These are phyloP conservation scores for Lachancea sp. DNA, from an alignment of 805 yeast species.

Conservation along the genomic window DNA sequence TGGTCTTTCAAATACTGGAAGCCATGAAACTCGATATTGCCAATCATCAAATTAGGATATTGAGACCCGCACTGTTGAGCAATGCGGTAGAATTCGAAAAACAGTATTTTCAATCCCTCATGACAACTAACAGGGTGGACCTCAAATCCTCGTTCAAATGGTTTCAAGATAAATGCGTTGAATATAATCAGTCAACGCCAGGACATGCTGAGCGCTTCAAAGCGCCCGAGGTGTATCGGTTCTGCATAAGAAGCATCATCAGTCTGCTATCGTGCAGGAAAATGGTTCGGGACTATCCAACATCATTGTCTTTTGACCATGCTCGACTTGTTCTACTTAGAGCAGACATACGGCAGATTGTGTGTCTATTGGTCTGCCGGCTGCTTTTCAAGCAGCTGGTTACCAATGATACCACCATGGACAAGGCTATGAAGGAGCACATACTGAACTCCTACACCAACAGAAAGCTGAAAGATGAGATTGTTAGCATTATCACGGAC, in stretches of 20 bases:
- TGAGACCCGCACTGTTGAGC: conserved; percentile 77
- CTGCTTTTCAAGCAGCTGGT: conserved; percentile 67
- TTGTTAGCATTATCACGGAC: conserved; percentile 74
- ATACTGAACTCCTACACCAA: conserved; percentile 35
- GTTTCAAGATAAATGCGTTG: conserved; percentile 41
- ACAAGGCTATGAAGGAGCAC: conserved; percentile 32
- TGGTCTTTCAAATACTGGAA: conserved; percentile 76
- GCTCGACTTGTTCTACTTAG: conserved; percentile 68
- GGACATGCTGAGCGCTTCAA: conserved; percentile 10
- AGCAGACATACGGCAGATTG: conserved; percentile 80
- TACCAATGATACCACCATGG: conserved; percentile 28
- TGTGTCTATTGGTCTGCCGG: conserved; percentile 68
- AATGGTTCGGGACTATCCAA: conserved; percentile 77
- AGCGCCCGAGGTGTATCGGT: conserved; percentile 31
- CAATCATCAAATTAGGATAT: conserved; percentile 81
- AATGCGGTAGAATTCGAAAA: conserved; percentile 86
- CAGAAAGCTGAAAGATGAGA: conserved; percentile 55
- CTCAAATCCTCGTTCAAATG: conserved; percentile 58
- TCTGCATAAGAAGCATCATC: conserved; percentile 48
- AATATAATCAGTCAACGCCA: conserved; percentile 18
- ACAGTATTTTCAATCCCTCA: conserved; percentile 56
- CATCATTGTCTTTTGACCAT: conserved; percentile 77
- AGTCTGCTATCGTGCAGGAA: conserved; percentile 68
- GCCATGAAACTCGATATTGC: conserved; percentile 95
- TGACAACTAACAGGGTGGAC: conserved; percentile 47